phyloP scores from a whole-genome alignment of 345 rosid species.

The Euphorbia lathyris region DNA sequence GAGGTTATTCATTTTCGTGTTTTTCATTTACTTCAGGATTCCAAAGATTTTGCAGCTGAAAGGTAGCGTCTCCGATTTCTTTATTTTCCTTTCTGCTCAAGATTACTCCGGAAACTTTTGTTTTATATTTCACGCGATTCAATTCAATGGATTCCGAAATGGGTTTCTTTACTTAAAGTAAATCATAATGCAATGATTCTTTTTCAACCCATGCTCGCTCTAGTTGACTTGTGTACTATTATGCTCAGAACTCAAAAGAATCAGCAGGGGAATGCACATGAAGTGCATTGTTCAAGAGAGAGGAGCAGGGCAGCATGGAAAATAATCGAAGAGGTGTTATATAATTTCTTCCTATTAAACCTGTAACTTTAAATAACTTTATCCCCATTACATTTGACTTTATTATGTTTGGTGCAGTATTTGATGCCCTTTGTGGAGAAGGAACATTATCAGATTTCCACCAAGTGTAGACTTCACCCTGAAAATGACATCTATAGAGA shows the following conservation, averaged over 20 bases:
- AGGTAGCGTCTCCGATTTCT: slow-evolving; percentile 28
- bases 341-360: too few relatives aligned
- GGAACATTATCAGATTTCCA: slow-evolving; percentile 17
- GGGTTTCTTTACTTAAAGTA: slow-evolving; percentile 6
- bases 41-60: slow-evolving; percentile 31
- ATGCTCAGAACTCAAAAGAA: slow-evolving; percentile 28
- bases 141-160: neutral
- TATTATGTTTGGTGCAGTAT: slow-evolving; percentile 21
- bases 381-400: neutral
- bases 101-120: neutral
- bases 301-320: slow-evolving; percentile 34
- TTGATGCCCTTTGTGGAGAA: slow-evolving; percentile 34
- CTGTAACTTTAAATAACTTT: neutral
- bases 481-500: slow-evolving; percentile 27
- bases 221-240: neutral
- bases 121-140: neutral
- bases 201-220: neutral
- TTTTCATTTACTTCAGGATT: slow-evolving; percentile 34
- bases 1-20: neutral
- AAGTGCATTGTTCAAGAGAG: slow-evolving; percentile 28
- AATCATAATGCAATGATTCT: slow-evolving; percentile 1
- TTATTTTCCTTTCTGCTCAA: neutral
- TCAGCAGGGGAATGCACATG: slow-evolving; percentile 27
- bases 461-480: slow-evolving; percentile 27
- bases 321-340: slow-evolving; percentile 23